These are phyloP conservation scores for Ilyonectria robusta DNA, from an alignment of 2,329 filamentous ascomycete species.

Conservation along the genomic window DNA sequence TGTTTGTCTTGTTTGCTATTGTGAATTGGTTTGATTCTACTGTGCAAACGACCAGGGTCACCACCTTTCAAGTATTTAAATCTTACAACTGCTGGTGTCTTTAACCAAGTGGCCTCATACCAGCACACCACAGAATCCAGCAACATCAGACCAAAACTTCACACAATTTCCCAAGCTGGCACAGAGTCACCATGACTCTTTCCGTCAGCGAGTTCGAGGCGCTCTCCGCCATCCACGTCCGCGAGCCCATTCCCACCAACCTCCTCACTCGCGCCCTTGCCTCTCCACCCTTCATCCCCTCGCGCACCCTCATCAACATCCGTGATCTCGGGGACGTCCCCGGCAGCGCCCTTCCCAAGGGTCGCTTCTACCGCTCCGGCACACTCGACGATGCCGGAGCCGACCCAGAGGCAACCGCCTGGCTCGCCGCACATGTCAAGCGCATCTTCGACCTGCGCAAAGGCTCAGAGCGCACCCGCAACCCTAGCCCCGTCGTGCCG, in stretches of 20 bases:
- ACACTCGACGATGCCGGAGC: constrained; percentile 53
- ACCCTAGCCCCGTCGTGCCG: constrained; percentile 61
- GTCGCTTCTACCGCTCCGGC: constrained; percentile 63
- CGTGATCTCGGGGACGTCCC: constrained; percentile 65
- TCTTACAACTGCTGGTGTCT: not conserved
- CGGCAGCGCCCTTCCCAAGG: constrained; percentile 56
- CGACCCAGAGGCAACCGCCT: constrained; percentile 52
- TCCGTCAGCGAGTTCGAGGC: constrained; percentile 48
- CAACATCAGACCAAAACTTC: not conserved
- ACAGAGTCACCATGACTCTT: constrained; percentile 36
- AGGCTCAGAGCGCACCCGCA: constrained; percentile 56
- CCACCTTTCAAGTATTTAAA: constrained; percentile 1
- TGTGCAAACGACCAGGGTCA: not conserved
- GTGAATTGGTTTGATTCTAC: not conserved
- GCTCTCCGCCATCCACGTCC: constrained; percentile 60
- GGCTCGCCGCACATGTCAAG: constrained; percentile 56
- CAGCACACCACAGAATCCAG: not conserved
- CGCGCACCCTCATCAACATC: constrained; percentile 65
- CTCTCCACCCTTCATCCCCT: constrained; percentile 62
- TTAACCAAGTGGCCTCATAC: not conserved
- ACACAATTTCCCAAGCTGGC: not conserved
- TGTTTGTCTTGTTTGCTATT: too few relatives aligned
- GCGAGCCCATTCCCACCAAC: constrained; percentile 54
- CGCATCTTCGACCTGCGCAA: constrained; percentile 68
- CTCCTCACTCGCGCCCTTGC: constrained; percentile 55